These are phyloP conservation scores for Termitomyces sp. DNA, from an alignment of 768 basidiomycete species.

Conservation along the genomic window DNA sequence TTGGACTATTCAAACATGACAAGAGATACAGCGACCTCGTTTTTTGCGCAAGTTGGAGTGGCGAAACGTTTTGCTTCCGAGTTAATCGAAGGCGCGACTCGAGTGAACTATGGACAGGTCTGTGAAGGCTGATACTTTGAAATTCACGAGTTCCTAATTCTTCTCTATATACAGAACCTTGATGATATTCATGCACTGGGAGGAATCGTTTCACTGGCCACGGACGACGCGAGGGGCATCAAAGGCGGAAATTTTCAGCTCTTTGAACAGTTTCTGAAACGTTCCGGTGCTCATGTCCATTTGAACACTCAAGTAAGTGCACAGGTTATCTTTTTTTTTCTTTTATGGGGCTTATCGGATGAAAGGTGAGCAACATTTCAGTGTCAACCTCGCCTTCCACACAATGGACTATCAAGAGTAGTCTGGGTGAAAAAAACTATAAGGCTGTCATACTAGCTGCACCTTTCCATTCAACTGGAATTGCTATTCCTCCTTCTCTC, in stretches of 20 bases:
- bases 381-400: slow-evolving; percentile 34
- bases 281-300: slow-evolving; percentile 62
- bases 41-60: slow-evolving; percentile 50
- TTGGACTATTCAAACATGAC: slow-evolving; percentile 47
- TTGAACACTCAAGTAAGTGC: slow-evolving; percentile 61
- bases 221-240: slow-evolving; percentile 59
- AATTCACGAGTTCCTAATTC: background rate
- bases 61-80: slow-evolving; percentile 58
- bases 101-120: slow-evolving; percentile 83
- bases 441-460: slow-evolving; percentile 81
- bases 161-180: slow-evolving; percentile 41
- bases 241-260: slow-evolving; percentile 80
- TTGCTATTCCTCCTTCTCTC: slow-evolving; percentile 44
- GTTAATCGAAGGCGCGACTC: slow-evolving; percentile 72
- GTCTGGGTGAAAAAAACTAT: slow-evolving; percentile 46
- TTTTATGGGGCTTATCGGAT: background rate
- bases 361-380: slow-evolving; percentile 49
- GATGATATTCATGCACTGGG: slow-evolving; percentile 73
- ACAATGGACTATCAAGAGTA: slow-evolving; percentile 49
- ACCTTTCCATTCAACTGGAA: slow-evolving; percentile 69
- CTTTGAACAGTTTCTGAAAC: slow-evolving; percentile 75
- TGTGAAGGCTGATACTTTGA: slow-evolving; percentile 2
- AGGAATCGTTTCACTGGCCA: slow-evolving; percentile 66
- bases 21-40: slow-evolving; percentile 50
- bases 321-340: background rate